phyloP scores from a whole-genome alignment of 306 rosid genomes.

The Vigna reflexopilosa region DNA sequence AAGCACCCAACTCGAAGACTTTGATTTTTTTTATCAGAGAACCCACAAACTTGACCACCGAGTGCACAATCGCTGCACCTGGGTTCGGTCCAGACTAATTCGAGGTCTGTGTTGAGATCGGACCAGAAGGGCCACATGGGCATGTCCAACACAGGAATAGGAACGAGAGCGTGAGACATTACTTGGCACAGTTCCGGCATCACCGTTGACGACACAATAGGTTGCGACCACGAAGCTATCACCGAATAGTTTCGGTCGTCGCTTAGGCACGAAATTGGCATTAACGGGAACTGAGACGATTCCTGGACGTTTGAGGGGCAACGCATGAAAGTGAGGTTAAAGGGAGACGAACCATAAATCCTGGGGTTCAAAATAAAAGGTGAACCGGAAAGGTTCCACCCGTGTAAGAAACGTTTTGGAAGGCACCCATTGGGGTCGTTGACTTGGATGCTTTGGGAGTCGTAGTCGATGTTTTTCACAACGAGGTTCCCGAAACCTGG shows the following conservation, averaged over 20 bases:
- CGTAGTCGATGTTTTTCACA: slow-evolving; percentile 23
- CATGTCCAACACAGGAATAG: neutral
- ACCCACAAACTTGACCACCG: slow-evolving; percentile 52
- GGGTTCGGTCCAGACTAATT: slow-evolving; percentile 58
- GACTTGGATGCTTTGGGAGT: slow-evolving; percentile 15
- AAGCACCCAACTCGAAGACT: slow-evolving; percentile 45
- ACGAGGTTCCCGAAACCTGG: slow-evolving; percentile 2
- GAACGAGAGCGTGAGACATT: slow-evolving; percentile 48
- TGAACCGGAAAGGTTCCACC: slow-evolving; percentile 26
- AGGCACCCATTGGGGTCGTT: slow-evolving; percentile 35
- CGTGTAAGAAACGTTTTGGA: slow-evolving; percentile 26
- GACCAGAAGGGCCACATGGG: slow-evolving; percentile 26
- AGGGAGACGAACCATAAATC: neutral
- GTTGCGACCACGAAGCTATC: neutral
- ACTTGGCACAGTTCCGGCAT: slow-evolving; percentile 37
- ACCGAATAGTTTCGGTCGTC: neutral
- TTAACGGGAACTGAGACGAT: neutral
- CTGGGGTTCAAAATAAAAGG: slow-evolving; percentile 31
- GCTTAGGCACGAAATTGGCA: slow-evolving; percentile 47
- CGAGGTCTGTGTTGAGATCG: slow-evolving; percentile 25
- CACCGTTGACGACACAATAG: neutral
- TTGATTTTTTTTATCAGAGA: neutral
- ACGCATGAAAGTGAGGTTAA: slow-evolving; percentile 48
- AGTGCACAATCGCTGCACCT: slow-evolving; percentile 45
- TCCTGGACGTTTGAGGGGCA: slow-evolving; percentile 45